A percentile compares a stretch with the other conserved stretches of the same genome.
Conservation (phyloP, 768 basidiomycete genomes). For the Candolleomyces efflorescens region DNA sequence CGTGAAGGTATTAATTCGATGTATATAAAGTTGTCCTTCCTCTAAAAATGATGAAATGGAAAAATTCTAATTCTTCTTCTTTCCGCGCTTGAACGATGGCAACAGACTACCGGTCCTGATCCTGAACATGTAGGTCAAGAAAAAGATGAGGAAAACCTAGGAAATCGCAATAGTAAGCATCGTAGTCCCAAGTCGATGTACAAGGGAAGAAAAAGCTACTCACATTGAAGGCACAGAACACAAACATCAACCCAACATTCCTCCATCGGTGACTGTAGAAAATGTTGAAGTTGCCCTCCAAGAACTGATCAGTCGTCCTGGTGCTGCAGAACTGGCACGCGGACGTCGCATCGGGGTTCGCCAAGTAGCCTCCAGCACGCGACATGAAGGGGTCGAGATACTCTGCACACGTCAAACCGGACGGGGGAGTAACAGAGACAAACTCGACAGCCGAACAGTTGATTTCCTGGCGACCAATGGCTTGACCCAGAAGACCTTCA, state of each 20-base stretch:
- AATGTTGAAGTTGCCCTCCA: slow-evolving; percentile 49
- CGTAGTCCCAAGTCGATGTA: background rate
- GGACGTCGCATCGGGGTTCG: slow-evolving; percentile 48
- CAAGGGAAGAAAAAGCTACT: slow-evolving; percentile 15
- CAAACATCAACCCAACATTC: slow-evolving; percentile 49
- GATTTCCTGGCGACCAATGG: slow-evolving; percentile 37
- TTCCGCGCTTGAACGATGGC: slow-evolving; percentile 19
- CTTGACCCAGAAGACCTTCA: slow-evolving; percentile 46
- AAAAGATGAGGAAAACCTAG: slow-evolving; percentile 36
- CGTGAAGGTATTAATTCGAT: too few relatives aligned
- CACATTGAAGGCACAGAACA: slow-evolving; percentile 46
- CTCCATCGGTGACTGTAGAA: slow-evolving; percentile 51
- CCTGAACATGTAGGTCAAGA: slow-evolving; percentile 50
- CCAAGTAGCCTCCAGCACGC: slow-evolving; percentile 50
- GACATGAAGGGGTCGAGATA: slow-evolving; percentile 51
- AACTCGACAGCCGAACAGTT: slow-evolving; percentile 51
- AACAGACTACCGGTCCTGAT: slow-evolving; percentile 31
- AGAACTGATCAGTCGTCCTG: slow-evolving; percentile 56
- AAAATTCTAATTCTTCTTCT: slow-evolving; percentile 14
- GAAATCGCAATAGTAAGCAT: background rate
- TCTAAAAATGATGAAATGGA: background rate
- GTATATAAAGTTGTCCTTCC: too few relatives aligned
- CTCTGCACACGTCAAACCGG: slow-evolving; percentile 45
- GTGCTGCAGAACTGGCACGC: slow-evolving; percentile 58
- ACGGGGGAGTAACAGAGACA: slow-evolving; percentile 47